Evolutionary conservation across 192 early-diverging fungal genomes (phyloP).

Genomic region (Dissophora globulifera): DNA sequence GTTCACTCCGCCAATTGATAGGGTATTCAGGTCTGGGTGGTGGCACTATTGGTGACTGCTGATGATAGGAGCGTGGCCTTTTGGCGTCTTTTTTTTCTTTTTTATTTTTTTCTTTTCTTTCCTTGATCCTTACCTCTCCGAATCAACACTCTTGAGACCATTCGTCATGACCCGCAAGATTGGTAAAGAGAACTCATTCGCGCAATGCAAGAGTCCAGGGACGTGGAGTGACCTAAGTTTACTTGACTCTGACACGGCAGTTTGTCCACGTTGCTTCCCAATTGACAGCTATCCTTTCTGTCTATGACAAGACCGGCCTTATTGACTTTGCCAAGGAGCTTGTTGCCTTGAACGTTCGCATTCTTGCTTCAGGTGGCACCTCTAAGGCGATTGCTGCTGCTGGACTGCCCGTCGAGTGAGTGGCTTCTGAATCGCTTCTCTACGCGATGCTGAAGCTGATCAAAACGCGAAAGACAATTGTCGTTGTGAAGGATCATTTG

Average conservation of each 20-base stretch:
- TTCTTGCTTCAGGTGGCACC: slow-evolving; percentile 96
- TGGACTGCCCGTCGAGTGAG: slow-evolving; percentile 87
- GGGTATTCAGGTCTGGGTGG: background rate
- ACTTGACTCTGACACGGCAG: background rate
- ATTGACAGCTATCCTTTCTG: slow-evolving; percentile 92
- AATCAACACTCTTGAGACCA: slow-evolving; percentile 12
- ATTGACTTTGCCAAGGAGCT: slow-evolving; percentile 89
- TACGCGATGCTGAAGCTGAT: too few relatives aligned
- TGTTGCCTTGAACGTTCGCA: slow-evolving; percentile 75
- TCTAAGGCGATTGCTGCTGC: slow-evolving; percentile 90
- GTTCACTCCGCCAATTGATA: too few relatives aligned
- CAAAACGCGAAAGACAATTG: slow-evolving; percentile 21
- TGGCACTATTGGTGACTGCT: slow-evolving; percentile 34
- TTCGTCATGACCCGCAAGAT: slow-evolving; percentile 50
- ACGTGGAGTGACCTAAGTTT: too few relatives aligned
- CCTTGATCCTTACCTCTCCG: slow-evolving; percentile 11
- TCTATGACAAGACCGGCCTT: slow-evolving; percentile 97
- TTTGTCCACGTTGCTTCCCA: too few relatives aligned
- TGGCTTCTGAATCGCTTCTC: background rate
- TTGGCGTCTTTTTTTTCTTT: background rate
- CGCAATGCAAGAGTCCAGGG: too few relatives aligned
- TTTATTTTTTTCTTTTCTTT: slow-evolving; percentile 7
- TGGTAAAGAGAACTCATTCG: slow-evolving; percentile 16
- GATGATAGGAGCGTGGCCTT: slow-evolving; percentile 14
- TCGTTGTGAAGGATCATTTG: background rate